These are phyloP conservation scores for Monosporascus cannonballus DNA, from an alignment of 2,329 filamentous ascomycete genomes.

Conservation along the genomic window DNA sequence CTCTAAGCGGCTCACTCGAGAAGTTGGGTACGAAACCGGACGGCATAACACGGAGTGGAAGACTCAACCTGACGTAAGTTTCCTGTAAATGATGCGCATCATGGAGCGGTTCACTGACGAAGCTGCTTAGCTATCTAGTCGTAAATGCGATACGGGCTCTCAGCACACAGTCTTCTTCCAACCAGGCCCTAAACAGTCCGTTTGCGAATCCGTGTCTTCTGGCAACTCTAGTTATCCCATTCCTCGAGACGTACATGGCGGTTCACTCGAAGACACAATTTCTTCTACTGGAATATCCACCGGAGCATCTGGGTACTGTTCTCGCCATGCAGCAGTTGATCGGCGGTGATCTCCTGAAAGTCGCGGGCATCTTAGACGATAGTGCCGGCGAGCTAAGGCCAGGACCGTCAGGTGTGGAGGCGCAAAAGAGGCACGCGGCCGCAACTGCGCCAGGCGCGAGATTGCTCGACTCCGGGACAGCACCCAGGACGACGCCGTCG, in stretches of 20 bases:
- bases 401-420: neutral
- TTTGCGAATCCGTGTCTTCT: constrained; percentile 48
- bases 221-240: constrained; percentile 52
- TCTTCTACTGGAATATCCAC: constrained; percentile 53
- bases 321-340: constrained; percentile 52
- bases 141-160: constrained; percentile 55
- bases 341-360: constrained; percentile 50
- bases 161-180: constrained; percentile 42
- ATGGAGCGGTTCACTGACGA: constrained; percentile 1
- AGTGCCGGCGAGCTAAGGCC: constrained; percentile 28
- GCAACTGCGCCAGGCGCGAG: too few species aligned
- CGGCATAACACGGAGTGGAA: constrained; percentile 46
- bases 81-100: neutral
- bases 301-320: constrained; percentile 49
- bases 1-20: constrained; percentile 47
- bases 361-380: constrained; percentile 50
- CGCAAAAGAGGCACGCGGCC: too few species aligned
- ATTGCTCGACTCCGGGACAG: too few species aligned
- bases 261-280: constrained; percentile 47
- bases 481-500: constrained; percentile 11
- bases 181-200: constrained; percentile 47
- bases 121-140: constrained; percentile 46
- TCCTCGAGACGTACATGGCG: constrained; percentile 54
- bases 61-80: constrained; percentile 52
- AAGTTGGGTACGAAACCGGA: constrained; percentile 45